Evolutionary conservation across 306 rosid species (phyloP).

Genomic region (Macrotyloma uniflorum): DNA sequence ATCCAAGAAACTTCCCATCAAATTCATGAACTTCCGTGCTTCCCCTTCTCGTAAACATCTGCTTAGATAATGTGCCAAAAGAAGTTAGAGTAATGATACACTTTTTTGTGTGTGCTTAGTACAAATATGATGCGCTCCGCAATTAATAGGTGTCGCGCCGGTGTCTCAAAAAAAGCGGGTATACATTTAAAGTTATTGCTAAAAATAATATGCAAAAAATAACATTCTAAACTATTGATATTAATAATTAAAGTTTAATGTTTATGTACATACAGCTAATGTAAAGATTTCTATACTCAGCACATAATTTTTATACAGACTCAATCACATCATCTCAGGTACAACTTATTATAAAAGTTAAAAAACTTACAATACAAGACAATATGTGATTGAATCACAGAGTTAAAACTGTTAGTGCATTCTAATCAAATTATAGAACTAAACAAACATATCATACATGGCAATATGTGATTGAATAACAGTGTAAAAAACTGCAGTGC

Average conservation of each 20-base stretch:
- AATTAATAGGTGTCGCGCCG: too few species aligned
- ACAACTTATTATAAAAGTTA: neutral
- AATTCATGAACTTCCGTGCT: slow-evolving; percentile 92
- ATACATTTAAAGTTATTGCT: too few species aligned
- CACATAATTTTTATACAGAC: neutral
- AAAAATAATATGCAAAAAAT: neutral
- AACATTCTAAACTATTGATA: slow-evolving; percentile 11
- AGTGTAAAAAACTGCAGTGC: neutral
- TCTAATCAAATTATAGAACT: neutral
- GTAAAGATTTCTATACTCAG: neutral
- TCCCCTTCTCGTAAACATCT: slow-evolving; percentile 89
- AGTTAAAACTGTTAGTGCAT: neutral
- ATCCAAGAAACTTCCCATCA: slow-evolving; percentile 69
- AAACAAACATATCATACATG: neutral
- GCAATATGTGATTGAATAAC: neutral
- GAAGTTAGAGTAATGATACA: too few species aligned
- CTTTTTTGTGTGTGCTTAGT: too few species aligned
- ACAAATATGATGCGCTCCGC: too few species aligned
- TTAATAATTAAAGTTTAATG: neutral
- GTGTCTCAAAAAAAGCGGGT: too few species aligned
- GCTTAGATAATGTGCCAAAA: slow-evolving; percentile 37
- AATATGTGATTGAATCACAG: neutral
- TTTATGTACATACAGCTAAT: neutral
- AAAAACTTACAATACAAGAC: neutral
- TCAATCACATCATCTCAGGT: neutral